Conservation (phyloP, 345 rosid species). For the Lumnitzera racemosa region DNA sequence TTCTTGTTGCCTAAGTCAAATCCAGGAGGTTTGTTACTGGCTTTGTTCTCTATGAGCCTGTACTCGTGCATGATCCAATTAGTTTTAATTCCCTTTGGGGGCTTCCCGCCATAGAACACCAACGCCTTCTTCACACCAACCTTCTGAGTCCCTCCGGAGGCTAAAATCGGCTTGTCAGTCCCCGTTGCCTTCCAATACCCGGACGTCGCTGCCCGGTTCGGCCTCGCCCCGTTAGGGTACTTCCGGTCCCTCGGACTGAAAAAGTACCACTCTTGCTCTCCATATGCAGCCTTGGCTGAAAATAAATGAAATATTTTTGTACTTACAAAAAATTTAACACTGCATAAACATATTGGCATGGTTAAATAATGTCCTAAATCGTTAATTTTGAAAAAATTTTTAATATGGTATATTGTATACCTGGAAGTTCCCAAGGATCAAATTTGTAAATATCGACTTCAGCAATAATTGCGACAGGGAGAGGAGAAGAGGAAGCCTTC, state of each 20-base stretch:
- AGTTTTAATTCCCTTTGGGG: constrained; percentile 94
- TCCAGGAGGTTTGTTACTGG: constrained; percentile 48
- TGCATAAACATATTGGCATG: neutral
- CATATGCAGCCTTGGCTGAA: constrained; percentile 77
- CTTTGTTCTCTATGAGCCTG: constrained; percentile 48
- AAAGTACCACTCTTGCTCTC: constrained; percentile 96
- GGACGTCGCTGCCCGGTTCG: constrained; percentile 91
- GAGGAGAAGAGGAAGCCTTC: constrained; percentile 62
- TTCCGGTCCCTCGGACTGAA: constrained; percentile 93
- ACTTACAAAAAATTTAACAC: neutral
- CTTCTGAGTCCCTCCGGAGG: constrained; percentile 51
- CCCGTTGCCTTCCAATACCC: constrained; percentile 99
- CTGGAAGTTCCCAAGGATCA: constrained; percentile 98
- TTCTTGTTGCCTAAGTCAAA: constrained; percentile 68
- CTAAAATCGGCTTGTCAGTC: constrained; percentile 83
- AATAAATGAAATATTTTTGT: neutral
- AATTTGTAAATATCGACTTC: constrained; percentile 89
- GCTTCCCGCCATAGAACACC: constrained; percentile 92
- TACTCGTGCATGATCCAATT: constrained; percentile 99
- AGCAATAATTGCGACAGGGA: constrained; percentile 80
- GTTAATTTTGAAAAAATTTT: neutral
- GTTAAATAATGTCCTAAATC: neutral
- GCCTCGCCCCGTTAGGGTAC: constrained; percentile 96
- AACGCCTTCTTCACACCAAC: constrained; percentile 92
- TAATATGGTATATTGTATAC: constrained; percentile 17